These are phyloP conservation scores for Nothophoma quercina DNA, from an alignment of 2,329 filamentous ascomycete species.

Conservation along the genomic window DNA sequence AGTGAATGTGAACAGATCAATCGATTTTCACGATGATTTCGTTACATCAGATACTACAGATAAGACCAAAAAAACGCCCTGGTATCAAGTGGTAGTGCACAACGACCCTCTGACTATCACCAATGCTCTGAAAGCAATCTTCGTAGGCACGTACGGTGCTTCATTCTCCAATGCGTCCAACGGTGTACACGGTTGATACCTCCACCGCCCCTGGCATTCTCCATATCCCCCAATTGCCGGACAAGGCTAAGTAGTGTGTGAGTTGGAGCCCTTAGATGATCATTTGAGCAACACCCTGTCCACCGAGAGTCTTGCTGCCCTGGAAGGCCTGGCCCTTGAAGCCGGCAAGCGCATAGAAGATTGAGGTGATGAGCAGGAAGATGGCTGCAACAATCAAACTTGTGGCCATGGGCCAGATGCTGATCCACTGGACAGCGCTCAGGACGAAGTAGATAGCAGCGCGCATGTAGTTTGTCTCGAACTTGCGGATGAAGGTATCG, in stretches of 20 bases:
- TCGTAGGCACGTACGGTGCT: background rate
- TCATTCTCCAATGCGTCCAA: background rate
- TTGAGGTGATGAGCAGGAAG: constrained; percentile 75
- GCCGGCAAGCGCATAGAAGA: constrained; percentile 82
- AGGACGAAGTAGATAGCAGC: constrained; percentile 84
- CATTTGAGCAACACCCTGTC: constrained; percentile 95
- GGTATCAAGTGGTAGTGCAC: constrained; percentile 40
- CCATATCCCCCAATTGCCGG: too few species aligned
- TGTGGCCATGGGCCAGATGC: constrained; percentile 68
- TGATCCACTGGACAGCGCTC: constrained; percentile 85
- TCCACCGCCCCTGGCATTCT: background rate
- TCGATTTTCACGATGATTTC: constrained; percentile 15
- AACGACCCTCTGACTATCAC: constrained; percentile 3
- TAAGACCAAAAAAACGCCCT: constrained; percentile 36
- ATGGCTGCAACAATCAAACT: constrained; percentile 88
- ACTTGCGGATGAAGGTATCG: constrained; percentile 85
- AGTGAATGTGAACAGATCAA: constrained; percentile 9
- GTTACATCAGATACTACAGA: constrained; percentile 10
- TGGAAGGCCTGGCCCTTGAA: constrained; percentile 86
- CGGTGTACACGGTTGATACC: background rate
- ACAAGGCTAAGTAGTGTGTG: too few species aligned
- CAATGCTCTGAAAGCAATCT: background rate
- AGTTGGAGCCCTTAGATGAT: constrained; percentile 74
- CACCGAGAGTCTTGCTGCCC: constrained; percentile 94
- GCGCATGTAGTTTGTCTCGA: constrained; percentile 97